Base-by-base conservation (phyloP, 176 grass and related monocot genomes). In the Dactylis glomerata region DNA sequence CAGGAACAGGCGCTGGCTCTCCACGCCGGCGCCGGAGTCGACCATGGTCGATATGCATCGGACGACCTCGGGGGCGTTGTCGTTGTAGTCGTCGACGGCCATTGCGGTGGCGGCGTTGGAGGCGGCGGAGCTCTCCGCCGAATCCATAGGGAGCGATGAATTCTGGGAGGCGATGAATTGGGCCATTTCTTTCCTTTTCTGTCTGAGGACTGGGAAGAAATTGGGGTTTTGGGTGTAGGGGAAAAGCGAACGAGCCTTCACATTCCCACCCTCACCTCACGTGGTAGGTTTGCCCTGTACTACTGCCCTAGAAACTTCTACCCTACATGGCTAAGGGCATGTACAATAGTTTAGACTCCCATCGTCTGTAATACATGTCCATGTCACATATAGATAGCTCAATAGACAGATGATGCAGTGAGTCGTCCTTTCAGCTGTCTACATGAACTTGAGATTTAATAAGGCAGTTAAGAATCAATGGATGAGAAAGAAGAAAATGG, bases 1-100 rank as follows among this genome's bases (percentile, higher is more conserved):
- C 66, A 95, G 89, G 89, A 95, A 98, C 75, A 93, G 87, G 37
- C 93, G 96, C 56, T 87, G 78, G 81, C 89, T 96, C 85, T 98
- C 96, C 61, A 89, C 81, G 76, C 91, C 93, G n/a, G n/a, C n/a
- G 23, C 45, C 55, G 47, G 23, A 52, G 81, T 95, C 96, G 42
- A 95, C 24, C 89, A 98, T 87, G 23, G 91, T 63, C 55, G 80
- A 81, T 15, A 98, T 83, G 89, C 93, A 94, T 49, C 22, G 24
- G 46, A 45, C 15, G 5, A 75, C 31, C 68, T 67, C 79, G 30
- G 73, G 76, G 40, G 44, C 49, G 20, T 5, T 64, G 40, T 81
- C 76, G 24, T 24, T 5, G 65, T 68, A 1, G 34, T 37, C 13
- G 68, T 71, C 68, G 38, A 71, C 38, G 68, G 38, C 68, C 68